Evolutionary conservation across 2,329 filamentous ascomycete genomes (phyloP), one percentile per base, ranked within the genome.

Genomic region (Elsinoe arachidis): DNA sequence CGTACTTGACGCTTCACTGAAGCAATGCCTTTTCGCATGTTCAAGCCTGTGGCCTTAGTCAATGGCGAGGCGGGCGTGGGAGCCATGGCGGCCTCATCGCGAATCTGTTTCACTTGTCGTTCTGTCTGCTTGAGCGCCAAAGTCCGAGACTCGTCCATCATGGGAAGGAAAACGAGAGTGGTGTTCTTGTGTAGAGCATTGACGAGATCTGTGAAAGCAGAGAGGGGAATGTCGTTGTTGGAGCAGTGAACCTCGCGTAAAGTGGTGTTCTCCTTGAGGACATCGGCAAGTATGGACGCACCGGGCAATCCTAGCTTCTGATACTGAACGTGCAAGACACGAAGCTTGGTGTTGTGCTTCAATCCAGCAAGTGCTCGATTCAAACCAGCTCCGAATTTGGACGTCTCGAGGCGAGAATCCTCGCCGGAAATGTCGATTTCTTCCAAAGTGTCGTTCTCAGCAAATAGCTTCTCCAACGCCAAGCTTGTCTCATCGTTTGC

Each of bases 391-490:
- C 85, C 85, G 61, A 88, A 82, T 51, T 83, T 80, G 2, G 84
- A 84, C 3, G 83, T 83, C 64, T 88, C 85, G n/a, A 88, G 69
- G 63, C 86, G 80, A 5, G 85, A 85, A 62, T 85, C 83, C 64
- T 88, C 85, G 7, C 85, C 85, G 23, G 84, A 87, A 44, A 88
- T 84, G 66, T 88, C 82, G 11, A 88, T 71, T 66, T 83, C 83
- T 62, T 84, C 76, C 1, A 88, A 72, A 0, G 81, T 83, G n/a
- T 76, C 75, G 60, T 88, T 88, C 55, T 85, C 78, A 34, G 82
- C 80, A 63, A 88, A 85, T 70, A 88, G 79, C 52, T 76, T 68
- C 60, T 83, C 79, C 57, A 88, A 69, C 12, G 81, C 78, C 59
- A 80, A 78, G 64, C 83, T 87, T 0, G 85, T 88, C 58, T 86